These are phyloP conservation scores for Taiozyma sp. DNA, from an alignment of 1,139 yeast species.

Conservation along the genomic window DNA sequence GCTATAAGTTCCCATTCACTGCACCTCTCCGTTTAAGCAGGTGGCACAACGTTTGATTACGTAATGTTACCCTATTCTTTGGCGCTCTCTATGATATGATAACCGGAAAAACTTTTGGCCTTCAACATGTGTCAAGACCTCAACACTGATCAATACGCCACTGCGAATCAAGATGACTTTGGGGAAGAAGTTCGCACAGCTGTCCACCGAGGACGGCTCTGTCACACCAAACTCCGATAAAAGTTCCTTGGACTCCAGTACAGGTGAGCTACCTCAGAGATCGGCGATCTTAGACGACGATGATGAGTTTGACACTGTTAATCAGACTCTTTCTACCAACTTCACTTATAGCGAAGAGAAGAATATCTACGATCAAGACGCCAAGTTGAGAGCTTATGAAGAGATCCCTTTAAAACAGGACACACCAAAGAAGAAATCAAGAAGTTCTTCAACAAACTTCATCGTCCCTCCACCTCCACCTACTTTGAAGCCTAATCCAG, in stretches of 20 bases:
- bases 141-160: neutral
- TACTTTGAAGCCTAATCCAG: conserved; percentile 8
- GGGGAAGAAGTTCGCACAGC: neutral
- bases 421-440: conserved; percentile 19
- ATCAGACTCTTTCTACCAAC: conserved; percentile 38
- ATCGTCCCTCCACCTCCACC: conserved; percentile 34
- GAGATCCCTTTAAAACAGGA: conserved; percentile 27
- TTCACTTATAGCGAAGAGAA: conserved; percentile 67
- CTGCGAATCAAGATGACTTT: neutral
- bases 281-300: conserved; percentile 6
- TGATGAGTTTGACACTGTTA: conserved; percentile 18
- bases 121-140: neutral
- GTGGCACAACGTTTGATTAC: neutral
- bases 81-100: neutral
- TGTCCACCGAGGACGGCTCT: neutral
- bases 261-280: conserved; percentile 1
- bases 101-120: neutral
- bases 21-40: neutral
- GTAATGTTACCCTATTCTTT: neutral
- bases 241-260: neutral
- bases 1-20: neutral
- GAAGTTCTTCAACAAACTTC: conserved; percentile 31
- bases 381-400: conserved; percentile 62
- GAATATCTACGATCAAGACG: conserved; percentile 63
- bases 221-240: neutral